These are phyloP conservation scores for Exophiala mesophila DNA, from an alignment of 2,329 filamentous ascomycete genomes.

Conservation along the genomic window DNA sequence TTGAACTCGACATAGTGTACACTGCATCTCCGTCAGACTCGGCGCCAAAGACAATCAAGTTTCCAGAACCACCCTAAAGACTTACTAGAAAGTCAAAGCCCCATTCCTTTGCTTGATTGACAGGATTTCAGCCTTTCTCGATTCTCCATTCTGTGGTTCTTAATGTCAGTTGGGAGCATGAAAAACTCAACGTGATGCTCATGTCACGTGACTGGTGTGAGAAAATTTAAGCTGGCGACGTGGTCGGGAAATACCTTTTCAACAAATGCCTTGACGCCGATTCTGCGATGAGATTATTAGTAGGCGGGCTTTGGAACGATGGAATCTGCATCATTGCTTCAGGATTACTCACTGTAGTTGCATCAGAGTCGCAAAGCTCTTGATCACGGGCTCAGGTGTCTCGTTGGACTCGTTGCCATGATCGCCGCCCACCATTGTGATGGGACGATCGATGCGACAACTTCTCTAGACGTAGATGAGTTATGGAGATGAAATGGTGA, in stretches of 20 bases:
- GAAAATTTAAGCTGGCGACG: background rate
- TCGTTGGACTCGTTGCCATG: conserved; percentile 48
- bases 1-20: conserved; percentile 99
- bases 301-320: too few relatives aligned
- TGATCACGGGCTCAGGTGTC: conserved; percentile 61
- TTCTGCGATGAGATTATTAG: conserved; percentile 40
- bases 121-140: conserved; percentile 91
- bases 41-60: background rate
- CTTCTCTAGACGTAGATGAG: conserved; percentile 12
- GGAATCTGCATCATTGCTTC: too few relatives aligned
- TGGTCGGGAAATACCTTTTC: conserved; percentile 53
- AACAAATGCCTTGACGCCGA: conserved; percentile 63
- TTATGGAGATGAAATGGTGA: conserved; percentile 6
- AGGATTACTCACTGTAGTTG: conserved; percentile 63
- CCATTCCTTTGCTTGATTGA: conserved; percentile 88
- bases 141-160: conserved; percentile 62
- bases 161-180: conserved; percentile 9
- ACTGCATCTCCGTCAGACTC: conserved; percentile 30
- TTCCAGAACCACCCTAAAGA: conserved; percentile 4
- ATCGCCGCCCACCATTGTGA: conserved; percentile 52
- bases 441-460: conserved; percentile 12
- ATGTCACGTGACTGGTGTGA: conserved; percentile 23
- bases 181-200: background rate
- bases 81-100: conserved; percentile 74
- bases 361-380: conserved; percentile 76